A percentile compares a stretch with the other conserved stretches of the same genome.
Conservation (phyloP, 148 eudicot genomes). For the Diospyros lotus region DNA sequence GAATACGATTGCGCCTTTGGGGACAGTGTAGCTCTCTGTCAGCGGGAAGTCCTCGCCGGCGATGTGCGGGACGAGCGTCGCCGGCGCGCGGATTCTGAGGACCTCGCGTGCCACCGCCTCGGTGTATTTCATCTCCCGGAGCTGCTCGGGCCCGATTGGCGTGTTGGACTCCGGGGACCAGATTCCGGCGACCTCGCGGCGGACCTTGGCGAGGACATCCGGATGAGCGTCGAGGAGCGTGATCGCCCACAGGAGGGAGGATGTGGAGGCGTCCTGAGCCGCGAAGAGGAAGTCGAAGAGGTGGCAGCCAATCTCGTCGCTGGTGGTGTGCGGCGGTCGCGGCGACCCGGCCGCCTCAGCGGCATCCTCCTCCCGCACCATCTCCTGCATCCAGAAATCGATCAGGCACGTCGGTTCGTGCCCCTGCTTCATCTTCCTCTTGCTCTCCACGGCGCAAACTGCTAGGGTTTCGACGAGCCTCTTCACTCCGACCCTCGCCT, state of each 20-base stretch:
- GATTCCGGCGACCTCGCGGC: conserved; percentile 38
- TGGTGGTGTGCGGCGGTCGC: conserved; percentile 30
- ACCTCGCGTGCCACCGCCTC: conserved; percentile 94
- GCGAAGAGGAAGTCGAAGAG: conserved; percentile 82
- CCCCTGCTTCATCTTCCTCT: conserved; percentile 28
- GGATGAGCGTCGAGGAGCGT: conserved; percentile 60
- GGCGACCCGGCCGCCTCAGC: conserved; percentile 6
- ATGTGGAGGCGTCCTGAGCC: conserved; percentile 83
- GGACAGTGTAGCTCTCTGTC: conserved; percentile 45
- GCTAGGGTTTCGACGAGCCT: conserved; percentile 44
- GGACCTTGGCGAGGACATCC: conserved; percentile 44
- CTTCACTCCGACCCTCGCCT: conserved; percentile 59
- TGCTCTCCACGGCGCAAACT: conserved; percentile 50
- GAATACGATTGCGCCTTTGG: conserved; percentile 76
- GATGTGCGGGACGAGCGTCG: conserved; percentile 75
- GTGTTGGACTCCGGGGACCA: conserved; percentile 44
- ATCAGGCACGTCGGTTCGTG: conserved; percentile 61
- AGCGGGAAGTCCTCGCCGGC: conserved; percentile 59
- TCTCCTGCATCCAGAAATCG: conserved; percentile 83
- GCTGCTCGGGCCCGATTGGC: conserved; percentile 45
- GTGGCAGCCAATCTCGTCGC: conserved; percentile 47
- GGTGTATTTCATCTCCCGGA: conserved; percentile 63
- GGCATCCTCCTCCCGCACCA: conserved; percentile 35
- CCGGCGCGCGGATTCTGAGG: conserved; percentile 60
- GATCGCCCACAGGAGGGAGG: conserved; percentile 85